Evolutionary conservation across 75 land plant genomes (phyloP).

Genomic region (Pinus tabuliformis): DNA sequence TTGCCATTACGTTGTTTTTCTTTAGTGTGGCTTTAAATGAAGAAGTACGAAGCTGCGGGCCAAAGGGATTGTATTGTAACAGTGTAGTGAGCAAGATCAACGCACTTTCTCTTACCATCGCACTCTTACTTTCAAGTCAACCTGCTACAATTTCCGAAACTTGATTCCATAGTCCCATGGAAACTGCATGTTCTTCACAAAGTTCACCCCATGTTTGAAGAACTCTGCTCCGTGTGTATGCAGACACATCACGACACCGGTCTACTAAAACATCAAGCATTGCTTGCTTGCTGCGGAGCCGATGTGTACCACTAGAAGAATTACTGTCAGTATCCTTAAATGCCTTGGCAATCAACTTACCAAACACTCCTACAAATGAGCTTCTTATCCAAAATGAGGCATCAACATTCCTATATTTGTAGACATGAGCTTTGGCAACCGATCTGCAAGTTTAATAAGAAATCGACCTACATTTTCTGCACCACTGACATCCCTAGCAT

Average conservation of each 20-base stretch:
- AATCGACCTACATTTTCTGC: conserved; percentile 93
- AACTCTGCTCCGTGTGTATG: conserved; percentile 87
- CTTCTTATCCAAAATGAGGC: too few relatives aligned
- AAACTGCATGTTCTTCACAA: too few relatives aligned
- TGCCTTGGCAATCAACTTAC: too few relatives aligned
- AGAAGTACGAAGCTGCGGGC: conserved; percentile 80
- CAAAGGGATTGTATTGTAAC: conserved; percentile 98
- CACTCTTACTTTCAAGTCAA: conserved; percentile 90
- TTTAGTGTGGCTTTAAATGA: conserved; percentile 90
- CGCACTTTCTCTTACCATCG: conserved; percentile 91
- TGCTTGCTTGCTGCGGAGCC: conserved; percentile 87
- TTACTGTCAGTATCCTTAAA: too few relatives aligned
- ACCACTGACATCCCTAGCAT: conserved; percentile 68
- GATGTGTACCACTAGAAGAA: conserved; percentile 55
- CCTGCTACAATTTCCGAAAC: conserved; percentile 88
- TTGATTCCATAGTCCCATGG: conserved; percentile 97
- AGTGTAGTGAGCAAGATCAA: conserved; percentile 78
- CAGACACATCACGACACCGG: conserved; percentile 77
- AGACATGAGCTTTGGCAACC: too few relatives aligned
- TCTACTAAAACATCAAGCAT: conserved; percentile 91
- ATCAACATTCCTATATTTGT: too few relatives aligned
- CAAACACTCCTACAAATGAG: too few relatives aligned
- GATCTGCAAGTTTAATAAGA: too few relatives aligned
- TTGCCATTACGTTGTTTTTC: too few relatives aligned
- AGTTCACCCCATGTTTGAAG: conserved; percentile 97